phyloP scores from a whole-genome alignment of 148 eudicot genomes.

The Camellia sinensis region DNA sequence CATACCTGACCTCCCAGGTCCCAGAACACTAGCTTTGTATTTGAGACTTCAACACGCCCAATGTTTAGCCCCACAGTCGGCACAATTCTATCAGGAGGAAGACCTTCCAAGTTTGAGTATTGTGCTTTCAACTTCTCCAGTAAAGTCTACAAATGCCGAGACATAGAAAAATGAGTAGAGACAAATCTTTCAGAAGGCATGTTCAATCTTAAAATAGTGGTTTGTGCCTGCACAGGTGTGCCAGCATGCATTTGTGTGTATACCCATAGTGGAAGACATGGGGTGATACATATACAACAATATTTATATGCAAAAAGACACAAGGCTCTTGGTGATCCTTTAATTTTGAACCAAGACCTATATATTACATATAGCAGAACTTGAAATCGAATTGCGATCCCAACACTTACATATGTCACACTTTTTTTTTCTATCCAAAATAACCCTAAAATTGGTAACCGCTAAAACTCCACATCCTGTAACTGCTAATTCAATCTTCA shows the following conservation, averaged over 20 bases:
- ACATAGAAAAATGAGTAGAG: background rate
- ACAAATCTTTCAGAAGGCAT: background rate
- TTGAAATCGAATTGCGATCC: background rate
- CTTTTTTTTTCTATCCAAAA: too few relatives aligned
- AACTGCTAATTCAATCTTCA: too few relatives aligned
- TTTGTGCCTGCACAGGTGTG: background rate
- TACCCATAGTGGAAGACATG: background rate
- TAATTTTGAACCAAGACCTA: background rate
- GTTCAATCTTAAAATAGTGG: background rate
- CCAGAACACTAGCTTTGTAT: slow-evolving; percentile 92
- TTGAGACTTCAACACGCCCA: slow-evolving; percentile 91
- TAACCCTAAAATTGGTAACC: too few relatives aligned
- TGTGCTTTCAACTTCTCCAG: slow-evolving; percentile 89
- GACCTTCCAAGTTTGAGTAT: slow-evolving; percentile 82
- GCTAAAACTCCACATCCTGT: too few relatives aligned
- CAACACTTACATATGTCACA: background rate
- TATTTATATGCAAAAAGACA: background rate
- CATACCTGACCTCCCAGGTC: slow-evolving; percentile 99
- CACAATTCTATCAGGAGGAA: slow-evolving; percentile 93
- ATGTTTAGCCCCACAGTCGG: slow-evolving; percentile 98
- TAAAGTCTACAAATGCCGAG: slow-evolving; percentile 50
- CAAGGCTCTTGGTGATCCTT: background rate
- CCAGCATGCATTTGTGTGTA: background rate
- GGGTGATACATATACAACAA: background rate
- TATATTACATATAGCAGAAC: background rate